Evolutionary conservation across 2,329 filamentous ascomycete genomes (phyloP).

Genomic region (Arthroderma sp.): DNA sequence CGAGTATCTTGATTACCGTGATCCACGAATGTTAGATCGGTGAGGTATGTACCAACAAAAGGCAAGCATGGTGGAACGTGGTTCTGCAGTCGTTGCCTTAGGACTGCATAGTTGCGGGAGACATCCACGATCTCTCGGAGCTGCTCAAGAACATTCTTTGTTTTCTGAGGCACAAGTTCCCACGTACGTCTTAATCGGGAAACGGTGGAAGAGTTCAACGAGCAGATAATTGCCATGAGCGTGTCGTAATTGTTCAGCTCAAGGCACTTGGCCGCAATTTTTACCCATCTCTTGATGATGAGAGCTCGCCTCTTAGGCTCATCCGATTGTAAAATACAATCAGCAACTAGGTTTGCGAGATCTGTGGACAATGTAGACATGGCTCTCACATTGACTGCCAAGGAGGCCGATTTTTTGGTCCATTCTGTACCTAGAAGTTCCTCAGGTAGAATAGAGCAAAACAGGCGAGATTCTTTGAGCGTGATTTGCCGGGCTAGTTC

Average conservation of each 20-base stretch:
- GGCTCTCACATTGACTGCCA: conserved; percentile 78
- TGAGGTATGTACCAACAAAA: conserved; percentile 92
- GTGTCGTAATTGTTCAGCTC: conserved; percentile 93
- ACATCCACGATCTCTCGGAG: conserved; percentile 80
- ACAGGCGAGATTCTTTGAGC: conserved; percentile 79
- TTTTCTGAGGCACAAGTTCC: conserved; percentile 75
- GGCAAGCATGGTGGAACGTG: conserved; percentile 86
- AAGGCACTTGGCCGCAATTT: conserved; percentile 73
- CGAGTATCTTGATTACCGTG: conserved; percentile 83
- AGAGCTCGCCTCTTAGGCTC: conserved; percentile 84
- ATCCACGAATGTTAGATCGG: conserved; percentile 89
- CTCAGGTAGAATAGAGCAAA: conserved; percentile 81
- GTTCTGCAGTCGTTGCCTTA: conserved; percentile 70
- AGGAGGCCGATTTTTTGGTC: conserved; percentile 72
- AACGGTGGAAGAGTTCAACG: conserved; percentile 82
- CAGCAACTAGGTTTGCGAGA: conserved; percentile 79
- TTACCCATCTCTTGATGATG: conserved; percentile 96
- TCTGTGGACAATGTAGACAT: conserved; percentile 91
- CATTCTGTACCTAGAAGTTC: conserved; percentile 86
- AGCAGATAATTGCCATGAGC: conserved; percentile 93
- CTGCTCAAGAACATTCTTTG: conserved; percentile 62
- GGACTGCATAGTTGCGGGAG: conserved; percentile 76
- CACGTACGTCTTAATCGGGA: conserved; percentile 79
- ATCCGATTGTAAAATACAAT: conserved; percentile 76
- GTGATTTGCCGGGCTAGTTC: conserved; percentile 89